Conservation (phyloP, 805 yeast species). For the Saccharomyces paradoxus region DNA sequence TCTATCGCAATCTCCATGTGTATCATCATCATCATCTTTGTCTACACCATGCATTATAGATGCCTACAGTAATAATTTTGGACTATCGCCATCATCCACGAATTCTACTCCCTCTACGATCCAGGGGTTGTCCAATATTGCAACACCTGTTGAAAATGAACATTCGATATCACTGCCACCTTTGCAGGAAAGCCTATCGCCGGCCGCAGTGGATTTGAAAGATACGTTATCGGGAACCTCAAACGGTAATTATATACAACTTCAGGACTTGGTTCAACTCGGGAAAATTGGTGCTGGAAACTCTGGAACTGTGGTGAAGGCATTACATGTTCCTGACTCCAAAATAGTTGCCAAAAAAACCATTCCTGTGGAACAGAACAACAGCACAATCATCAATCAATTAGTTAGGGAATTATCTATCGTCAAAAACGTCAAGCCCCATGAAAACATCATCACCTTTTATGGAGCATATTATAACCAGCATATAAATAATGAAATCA, state of each 20-base stretch:
- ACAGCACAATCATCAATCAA: conserved; percentile 37
- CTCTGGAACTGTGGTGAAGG: conserved; percentile 87
- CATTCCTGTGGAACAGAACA: conserved; percentile 77
- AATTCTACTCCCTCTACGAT: neutral
- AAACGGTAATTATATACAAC: conserved; percentile 30
- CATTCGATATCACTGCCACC: conserved; percentile 4
- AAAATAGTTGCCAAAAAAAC: conserved; percentile 84
- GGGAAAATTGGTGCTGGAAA: conserved; percentile 86
- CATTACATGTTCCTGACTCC: conserved; percentile 80
- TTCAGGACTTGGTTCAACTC: conserved; percentile 64
- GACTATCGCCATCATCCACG: neutral
- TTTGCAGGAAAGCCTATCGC: conserved; percentile 11
- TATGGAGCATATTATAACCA: conserved; percentile 79
- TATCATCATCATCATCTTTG: neutral
- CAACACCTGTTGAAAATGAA: neutral
- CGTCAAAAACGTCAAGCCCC: conserved; percentile 77
- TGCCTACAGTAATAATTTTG: neutral
- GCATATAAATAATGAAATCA: conserved; percentile 48
- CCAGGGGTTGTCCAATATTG: neutral
- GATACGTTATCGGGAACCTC: neutral
- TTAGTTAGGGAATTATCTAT: conserved; percentile 82
- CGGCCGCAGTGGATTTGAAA: conserved; percentile 7
- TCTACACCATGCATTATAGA: neutral
- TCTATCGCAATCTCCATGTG: neutral
- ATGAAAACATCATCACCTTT: conserved; percentile 76